A percentile compares a stretch with the other conserved stretches of the same genome.
These are phyloP conservation scores for Capsicum baccatum DNA, from an alignment of 257 asterid genomes.

Conservation along the genomic window DNA sequence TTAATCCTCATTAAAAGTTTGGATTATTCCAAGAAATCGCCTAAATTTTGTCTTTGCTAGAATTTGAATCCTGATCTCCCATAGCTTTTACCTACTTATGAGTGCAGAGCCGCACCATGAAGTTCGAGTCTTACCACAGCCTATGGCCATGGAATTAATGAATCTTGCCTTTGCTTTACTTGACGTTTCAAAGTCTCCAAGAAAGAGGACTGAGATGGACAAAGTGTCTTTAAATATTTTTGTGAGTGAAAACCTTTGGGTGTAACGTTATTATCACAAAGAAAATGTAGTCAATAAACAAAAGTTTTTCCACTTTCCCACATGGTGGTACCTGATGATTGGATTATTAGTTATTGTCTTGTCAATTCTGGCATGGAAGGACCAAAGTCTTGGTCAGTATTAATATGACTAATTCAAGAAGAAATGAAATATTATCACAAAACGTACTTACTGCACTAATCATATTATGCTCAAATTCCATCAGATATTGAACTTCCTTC, in stretches of 20 bases:
- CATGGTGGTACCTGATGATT: background rate
- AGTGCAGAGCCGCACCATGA: background rate
- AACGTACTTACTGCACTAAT: background rate
- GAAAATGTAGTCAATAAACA: background rate
- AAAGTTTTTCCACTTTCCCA: background rate
- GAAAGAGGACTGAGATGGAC: background rate
- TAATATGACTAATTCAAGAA: background rate
- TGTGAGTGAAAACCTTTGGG: background rate
- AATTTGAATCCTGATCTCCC: background rate
- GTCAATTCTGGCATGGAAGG: background rate
- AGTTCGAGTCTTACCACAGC: background rate
- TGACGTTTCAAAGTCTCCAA: slow-evolving; percentile 14
- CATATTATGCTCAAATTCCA: background rate
- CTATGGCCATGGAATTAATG: background rate
- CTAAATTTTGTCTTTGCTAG: no score
- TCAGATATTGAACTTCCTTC: background rate
- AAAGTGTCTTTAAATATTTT: background rate
- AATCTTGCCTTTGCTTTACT: background rate
- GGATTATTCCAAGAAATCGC: no score
- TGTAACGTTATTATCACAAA: background rate
- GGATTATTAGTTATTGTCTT: background rate
- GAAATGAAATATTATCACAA: background rate
- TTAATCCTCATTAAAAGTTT: no score
- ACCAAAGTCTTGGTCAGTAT: background rate
- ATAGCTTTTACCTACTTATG: background rate